These are phyloP conservation scores for Pythium myriotylum DNA, from an alignment of 352 stramenopile species.

Conservation along the genomic window DNA sequence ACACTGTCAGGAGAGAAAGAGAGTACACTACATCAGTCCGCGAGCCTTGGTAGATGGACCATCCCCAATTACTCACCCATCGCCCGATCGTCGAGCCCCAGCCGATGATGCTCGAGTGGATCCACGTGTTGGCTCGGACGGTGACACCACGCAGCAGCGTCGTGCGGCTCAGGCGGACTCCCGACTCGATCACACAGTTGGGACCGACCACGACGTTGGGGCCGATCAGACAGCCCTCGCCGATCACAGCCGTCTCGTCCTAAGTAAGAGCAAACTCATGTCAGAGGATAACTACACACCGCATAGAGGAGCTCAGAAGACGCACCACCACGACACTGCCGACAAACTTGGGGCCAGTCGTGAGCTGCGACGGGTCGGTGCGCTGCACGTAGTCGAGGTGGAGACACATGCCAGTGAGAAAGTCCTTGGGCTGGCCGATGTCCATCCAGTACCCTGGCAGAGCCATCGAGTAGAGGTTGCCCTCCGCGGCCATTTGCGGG, in stretches of 20 bases:
- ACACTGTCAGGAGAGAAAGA: constrained; percentile 38
- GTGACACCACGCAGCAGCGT: constrained; percentile 79
- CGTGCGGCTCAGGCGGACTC: constrained; percentile 81
- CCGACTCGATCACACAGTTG: constrained; percentile 84
- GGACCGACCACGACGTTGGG: constrained; percentile 86
- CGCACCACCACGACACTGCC: constrained; percentile 83
- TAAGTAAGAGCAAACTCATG: constrained; percentile 6
- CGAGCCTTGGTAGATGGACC: too few species aligned
- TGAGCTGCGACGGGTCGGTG: constrained; percentile 48
- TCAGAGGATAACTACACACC: too few species aligned
- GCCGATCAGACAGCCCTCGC: constrained; percentile 78
- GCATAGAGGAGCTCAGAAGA: too few species aligned
- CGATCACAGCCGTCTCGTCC: constrained; percentile 77
- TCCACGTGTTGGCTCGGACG: constrained; percentile 81
- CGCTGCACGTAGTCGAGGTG: constrained; percentile 77
- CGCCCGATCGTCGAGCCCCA: constrained; percentile 87
- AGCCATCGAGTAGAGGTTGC: constrained; percentile 85
- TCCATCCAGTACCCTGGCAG: constrained; percentile 92
- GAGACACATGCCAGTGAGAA: constrained; percentile 85
- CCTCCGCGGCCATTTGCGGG: constrained; percentile 87
- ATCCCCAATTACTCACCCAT: constrained; percentile 49
- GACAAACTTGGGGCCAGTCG: constrained; percentile 70
- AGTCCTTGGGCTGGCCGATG: constrained; percentile 91
- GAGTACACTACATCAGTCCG: constrained; percentile 1
- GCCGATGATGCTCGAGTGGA: constrained; percentile 89